These are phyloP conservation scores for Stachybotrys chlorohalonatus DNA, from an alignment of 2,329 filamentous ascomycete species.

Conservation along the genomic window DNA sequence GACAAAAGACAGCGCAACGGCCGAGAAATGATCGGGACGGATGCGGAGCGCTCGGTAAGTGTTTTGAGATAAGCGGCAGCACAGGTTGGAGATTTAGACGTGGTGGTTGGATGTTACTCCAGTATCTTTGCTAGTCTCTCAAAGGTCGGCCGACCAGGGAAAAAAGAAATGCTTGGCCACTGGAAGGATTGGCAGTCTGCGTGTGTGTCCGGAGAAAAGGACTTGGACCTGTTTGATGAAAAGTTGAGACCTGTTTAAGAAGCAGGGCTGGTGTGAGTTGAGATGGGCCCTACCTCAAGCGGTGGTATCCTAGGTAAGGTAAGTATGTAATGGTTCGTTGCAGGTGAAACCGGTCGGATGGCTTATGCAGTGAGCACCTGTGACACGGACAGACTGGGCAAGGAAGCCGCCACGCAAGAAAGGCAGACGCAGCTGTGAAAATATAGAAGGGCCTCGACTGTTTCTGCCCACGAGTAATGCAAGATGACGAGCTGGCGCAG, in stretches of 20 bases:
- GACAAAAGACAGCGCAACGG: not conserved
- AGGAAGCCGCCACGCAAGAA: not conserved
- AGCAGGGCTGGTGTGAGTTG: not conserved
- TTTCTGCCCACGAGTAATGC: not conserved
- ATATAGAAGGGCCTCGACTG: not conserved
- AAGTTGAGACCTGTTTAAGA: too few species aligned
- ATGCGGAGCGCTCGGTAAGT: not conserved
- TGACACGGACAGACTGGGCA: not conserved
- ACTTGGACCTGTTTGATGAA: too few species aligned
- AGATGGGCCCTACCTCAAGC: not conserved
- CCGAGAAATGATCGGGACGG: not conserved
- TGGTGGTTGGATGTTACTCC: not conserved
- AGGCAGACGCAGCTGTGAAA: not conserved
- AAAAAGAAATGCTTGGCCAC: too few species aligned
- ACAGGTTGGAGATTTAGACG: not conserved
- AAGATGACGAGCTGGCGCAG: not conserved
- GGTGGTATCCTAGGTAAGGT: too few species aligned
- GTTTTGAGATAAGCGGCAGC: not conserved
- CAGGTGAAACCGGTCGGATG: not conserved
- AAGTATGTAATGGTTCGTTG: not conserved
- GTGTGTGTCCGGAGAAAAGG: too few species aligned
- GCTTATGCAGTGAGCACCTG: not conserved
- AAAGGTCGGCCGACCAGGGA: too few species aligned
- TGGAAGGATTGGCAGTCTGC: too few species aligned
- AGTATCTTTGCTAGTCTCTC: not conserved